Evolutionary conservation across 805 yeast species (phyloP).

Genomic region (Zygosaccharomyces bisporus): DNA sequence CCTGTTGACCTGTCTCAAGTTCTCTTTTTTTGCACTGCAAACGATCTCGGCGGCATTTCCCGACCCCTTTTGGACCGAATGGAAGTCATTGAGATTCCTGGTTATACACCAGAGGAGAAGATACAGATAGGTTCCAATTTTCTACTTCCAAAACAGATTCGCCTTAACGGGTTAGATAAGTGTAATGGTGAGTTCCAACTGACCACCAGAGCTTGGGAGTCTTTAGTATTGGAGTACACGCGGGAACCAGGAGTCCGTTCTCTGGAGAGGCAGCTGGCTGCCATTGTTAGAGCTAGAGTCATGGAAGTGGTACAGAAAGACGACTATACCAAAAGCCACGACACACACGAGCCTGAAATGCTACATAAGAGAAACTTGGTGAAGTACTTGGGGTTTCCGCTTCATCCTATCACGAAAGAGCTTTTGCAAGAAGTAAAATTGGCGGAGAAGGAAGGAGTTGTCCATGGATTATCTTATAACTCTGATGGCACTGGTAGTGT

Average conservation of each 20-base stretch:
- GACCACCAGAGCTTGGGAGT: conserved; percentile 51
- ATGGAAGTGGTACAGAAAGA: conserved; percentile 49
- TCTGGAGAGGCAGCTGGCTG: conserved; percentile 69
- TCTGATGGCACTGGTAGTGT: conserved; percentile 84
- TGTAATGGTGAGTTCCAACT: conserved; percentile 40
- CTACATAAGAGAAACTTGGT: conserved; percentile 57
- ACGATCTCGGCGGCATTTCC: conserved; percentile 65
- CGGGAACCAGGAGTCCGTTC: conserved; percentile 85
- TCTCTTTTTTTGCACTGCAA: conserved; percentile 81
- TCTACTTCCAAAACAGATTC: conserved; percentile 70
- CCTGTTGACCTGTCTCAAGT: conserved; percentile 82
- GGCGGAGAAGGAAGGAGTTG: conserved; percentile 64
- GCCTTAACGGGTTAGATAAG: conserved; percentile 56
- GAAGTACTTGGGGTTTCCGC: conserved; percentile 66
- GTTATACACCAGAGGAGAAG: conserved; percentile 78
- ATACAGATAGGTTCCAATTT: conserved; percentile 63
- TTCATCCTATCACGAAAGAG: conserved; percentile 42
- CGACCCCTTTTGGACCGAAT: conserved; percentile 78
- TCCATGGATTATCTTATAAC: conserved; percentile 84
- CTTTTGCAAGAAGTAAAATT: conserved; percentile 43
- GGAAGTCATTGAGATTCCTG: conserved; percentile 74
- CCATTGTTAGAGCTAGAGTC: conserved; percentile 78
- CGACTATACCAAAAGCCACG: conserved; percentile 7
- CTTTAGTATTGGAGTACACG: conserved; percentile 65
- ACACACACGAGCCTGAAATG: conserved; percentile 32